phyloP scores from a whole-genome alignment of 495 filamentous ascomycete species.

The Penicillium mononematosum region DNA sequence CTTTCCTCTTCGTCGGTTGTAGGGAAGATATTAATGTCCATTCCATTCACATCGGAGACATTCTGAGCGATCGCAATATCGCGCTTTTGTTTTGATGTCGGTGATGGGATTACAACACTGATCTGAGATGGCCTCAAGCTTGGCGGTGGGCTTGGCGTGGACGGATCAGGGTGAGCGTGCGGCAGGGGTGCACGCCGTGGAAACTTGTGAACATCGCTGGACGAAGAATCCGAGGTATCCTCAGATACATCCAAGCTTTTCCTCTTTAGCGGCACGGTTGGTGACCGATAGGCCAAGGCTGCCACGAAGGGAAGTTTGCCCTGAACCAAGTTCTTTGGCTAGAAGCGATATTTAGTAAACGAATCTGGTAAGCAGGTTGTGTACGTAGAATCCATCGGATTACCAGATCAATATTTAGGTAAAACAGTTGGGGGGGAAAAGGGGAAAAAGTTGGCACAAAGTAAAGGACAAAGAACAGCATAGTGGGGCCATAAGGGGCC shows the following conservation, averaged over 20 bases:
- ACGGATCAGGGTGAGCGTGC: neutral
- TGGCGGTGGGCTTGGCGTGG: conserved; percentile 15
- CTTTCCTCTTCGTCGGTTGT: conserved; percentile 23
- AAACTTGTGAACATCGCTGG: neutral
- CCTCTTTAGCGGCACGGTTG: conserved; percentile 2
- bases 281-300: conserved; percentile 4
- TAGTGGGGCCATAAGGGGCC: neutral
- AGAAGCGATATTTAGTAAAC: conserved; percentile 1
- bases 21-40: conserved; percentile 28
- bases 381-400: neutral
- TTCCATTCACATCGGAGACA: conserved; percentile 11
- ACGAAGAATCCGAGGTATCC: neutral
- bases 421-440: neutral
- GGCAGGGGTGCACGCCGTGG: neutral
- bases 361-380: neutral
- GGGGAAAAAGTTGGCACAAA: neutral
- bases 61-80: conserved; percentile 3
- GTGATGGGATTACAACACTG: conserved; percentile 30
- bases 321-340: neutral
- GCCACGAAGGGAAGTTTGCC: conserved; percentile 7
- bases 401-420: neutral
- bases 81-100: conserved; percentile 19
- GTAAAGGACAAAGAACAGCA: neutral
- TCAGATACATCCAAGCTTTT: conserved; percentile 5
- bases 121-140: conserved; percentile 3